A percentile compares a stretch with the other conserved stretches of the same genome.
Conservation (phyloP, 306 rosid genomes). For the Neltuma alba region DNA sequence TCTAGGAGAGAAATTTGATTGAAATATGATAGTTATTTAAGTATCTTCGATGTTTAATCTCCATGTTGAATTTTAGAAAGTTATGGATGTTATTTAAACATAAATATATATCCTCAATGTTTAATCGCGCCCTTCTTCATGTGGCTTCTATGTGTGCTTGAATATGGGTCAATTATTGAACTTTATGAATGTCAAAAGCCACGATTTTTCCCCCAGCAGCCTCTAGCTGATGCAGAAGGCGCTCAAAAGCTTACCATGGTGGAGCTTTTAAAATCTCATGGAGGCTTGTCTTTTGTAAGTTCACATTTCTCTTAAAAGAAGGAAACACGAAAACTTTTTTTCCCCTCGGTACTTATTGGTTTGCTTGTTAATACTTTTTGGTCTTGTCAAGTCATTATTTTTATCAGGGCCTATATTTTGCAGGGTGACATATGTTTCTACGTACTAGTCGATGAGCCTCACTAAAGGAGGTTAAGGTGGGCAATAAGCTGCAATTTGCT, state of each 20-base stretch:
- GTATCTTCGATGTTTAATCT: too few species aligned
- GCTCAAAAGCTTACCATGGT: too few species aligned
- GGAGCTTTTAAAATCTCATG: too few species aligned
- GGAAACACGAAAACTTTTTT: not conserved
- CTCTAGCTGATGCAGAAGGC: slow-evolving; percentile 96
- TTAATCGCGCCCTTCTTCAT: too few species aligned
- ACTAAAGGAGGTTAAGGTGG: not conserved
- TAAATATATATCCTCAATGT: too few species aligned
- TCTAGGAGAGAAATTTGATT: too few species aligned
- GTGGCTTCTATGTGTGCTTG: too few species aligned
- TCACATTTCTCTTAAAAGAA: slow-evolving; percentile 2
- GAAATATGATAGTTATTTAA: too few species aligned
- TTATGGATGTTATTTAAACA: too few species aligned
- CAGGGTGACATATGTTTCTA: not conserved
- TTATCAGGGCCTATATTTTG: not conserved
- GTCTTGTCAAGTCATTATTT: not conserved
- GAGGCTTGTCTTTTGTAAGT: too few species aligned
- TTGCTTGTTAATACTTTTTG: not conserved
- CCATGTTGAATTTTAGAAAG: too few species aligned
- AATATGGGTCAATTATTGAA: too few species aligned
- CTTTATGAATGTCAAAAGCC: slow-evolving; percentile 4
- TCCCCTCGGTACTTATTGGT: not conserved
- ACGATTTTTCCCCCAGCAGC: slow-evolving; percentile 50
- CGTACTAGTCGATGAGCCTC: not conserved
- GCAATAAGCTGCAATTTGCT: not conserved